Evolutionary conservation across 2,329 filamentous ascomycete genomes (phyloP).

Genomic region (Ophiostoma perfectum): DNA sequence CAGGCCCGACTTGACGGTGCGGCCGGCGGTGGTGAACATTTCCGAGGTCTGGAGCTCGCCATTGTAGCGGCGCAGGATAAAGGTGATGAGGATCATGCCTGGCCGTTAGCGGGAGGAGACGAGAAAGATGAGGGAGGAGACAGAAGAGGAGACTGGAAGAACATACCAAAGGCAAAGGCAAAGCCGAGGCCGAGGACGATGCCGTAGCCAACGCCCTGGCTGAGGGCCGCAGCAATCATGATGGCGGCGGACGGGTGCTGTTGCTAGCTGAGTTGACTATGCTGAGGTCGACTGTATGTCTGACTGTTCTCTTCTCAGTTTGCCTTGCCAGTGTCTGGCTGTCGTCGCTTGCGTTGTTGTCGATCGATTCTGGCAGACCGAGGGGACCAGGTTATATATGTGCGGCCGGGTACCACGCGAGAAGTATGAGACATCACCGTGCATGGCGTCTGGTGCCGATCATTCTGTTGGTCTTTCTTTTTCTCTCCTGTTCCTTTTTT

Average conservation of each 20-base stretch:
- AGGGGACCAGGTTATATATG: constrained; percentile 8
- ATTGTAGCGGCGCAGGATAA: constrained; percentile 38
- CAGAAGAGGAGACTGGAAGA: neutral
- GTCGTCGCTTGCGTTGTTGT: neutral
- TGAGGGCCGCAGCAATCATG: constrained; percentile 38
- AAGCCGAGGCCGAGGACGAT: constrained; percentile 70
- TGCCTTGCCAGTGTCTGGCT: neutral
- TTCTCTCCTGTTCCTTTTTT: neutral
- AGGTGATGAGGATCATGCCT: constrained; percentile 39
- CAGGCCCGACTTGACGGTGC: constrained; percentile 82
- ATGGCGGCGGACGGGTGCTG: constrained; percentile 16
- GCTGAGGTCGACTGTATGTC: neutral
- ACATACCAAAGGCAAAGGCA: constrained; percentile 61
- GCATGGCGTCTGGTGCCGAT: neutral
- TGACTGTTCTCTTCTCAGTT: neutral
- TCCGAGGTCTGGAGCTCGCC: constrained; percentile 79
- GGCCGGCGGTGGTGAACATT: constrained; percentile 84
- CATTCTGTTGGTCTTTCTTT: neutral
- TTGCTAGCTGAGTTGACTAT: neutral
- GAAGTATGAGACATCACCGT: neutral
- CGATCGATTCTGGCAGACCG: neutral
- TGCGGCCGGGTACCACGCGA: neutral
- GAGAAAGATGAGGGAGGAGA: neutral
- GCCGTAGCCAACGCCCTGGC: constrained; percentile 68
- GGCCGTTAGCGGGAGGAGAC: neutral